Percentiles rank a stretch among this genome's conserved stretches.
Evolutionary conservation across 106 monocot species (phyloP).

Genomic region (Dendrobium catenatum): DNA sequence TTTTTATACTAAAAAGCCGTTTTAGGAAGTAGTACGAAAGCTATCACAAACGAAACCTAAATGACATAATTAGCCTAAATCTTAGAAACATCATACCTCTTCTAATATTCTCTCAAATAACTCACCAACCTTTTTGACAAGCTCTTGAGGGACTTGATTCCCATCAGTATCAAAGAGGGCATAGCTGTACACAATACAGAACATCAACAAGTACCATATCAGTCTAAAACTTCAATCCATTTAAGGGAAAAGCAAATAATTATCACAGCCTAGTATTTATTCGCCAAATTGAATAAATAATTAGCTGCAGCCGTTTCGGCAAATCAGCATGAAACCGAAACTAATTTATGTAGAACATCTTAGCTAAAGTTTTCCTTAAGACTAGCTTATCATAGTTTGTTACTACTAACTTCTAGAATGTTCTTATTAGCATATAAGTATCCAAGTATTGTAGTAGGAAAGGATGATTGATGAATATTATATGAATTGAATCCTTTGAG

Average conservation of each 20-base stretch:
- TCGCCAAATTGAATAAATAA: background rate
- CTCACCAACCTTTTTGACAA: slow-evolving; percentile 66
- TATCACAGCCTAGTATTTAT: background rate
- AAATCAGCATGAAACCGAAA: too few relatives aligned
- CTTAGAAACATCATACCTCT: slow-evolving; percentile 33
- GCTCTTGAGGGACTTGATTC: slow-evolving; percentile 48
- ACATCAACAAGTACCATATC: background rate
- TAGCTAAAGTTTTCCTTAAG: too few relatives aligned
- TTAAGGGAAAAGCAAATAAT: background rate
- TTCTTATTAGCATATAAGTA: too few relatives aligned
- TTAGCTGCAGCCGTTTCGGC: background rate
- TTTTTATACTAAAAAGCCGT: too few relatives aligned
- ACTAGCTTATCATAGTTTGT: too few relatives aligned
- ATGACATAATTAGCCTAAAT: background rate
- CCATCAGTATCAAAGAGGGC: slow-evolving; percentile 74
- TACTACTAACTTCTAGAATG: too few relatives aligned
- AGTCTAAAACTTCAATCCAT: background rate
- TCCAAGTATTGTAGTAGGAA: too few relatives aligned
- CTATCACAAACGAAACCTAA: too few relatives aligned
- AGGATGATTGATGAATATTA: too few relatives aligned
- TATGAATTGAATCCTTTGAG: too few relatives aligned
- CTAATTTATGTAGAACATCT: too few relatives aligned
- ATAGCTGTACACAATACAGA: slow-evolving; percentile 28
- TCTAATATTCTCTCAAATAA: slow-evolving; percentile 68
- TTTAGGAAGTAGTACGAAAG: too few relatives aligned